These are phyloP conservation scores for Tribonema minus DNA, from an alignment of 108 stramenopile genomes.

Conservation along the genomic window DNA sequence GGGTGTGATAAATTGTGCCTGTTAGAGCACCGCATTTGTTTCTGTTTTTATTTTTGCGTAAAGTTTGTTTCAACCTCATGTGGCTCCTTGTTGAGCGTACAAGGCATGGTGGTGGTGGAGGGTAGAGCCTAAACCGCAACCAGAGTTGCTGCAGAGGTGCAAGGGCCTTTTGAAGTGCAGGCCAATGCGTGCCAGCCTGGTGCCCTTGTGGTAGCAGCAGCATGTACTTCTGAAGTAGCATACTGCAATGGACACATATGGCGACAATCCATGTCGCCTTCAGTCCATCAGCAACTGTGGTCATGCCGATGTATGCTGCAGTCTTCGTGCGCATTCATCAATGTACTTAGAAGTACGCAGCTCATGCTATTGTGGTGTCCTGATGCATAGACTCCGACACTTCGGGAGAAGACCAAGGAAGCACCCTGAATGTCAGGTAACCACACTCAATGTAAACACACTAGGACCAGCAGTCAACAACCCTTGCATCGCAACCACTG, in stretches of 20 bases:
- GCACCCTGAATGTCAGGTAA: no score
- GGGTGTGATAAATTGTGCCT: not conserved
- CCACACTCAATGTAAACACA: not conserved
- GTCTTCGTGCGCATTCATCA: no score
- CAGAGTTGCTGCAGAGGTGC: not conserved
- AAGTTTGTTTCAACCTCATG: not conserved
- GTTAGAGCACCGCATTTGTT: not conserved
- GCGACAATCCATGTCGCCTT: no score
- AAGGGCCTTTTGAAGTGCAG: not conserved
- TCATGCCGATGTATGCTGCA: no score
- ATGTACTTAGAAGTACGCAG: no score
- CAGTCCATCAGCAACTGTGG: no score
- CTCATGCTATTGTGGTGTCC: no score
- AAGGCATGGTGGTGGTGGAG: not conserved
- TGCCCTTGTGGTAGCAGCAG: not conserved
- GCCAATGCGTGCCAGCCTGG: not conserved
- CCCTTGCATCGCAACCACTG: not conserved
- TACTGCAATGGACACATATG: no score
- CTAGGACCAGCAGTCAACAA: not conserved
- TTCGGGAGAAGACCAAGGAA: no score
- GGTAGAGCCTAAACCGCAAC: not conserved
- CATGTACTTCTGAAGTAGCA: not conserved
- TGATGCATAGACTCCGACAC: no score
- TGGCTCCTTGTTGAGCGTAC: not conserved
- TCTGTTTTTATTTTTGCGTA: not conserved